A percentile compares a stretch with the other conserved stretches of the same genome.
Evolutionary conservation across 345 rosid species (phyloP).

Genomic region (Dimocarpus longan): DNA sequence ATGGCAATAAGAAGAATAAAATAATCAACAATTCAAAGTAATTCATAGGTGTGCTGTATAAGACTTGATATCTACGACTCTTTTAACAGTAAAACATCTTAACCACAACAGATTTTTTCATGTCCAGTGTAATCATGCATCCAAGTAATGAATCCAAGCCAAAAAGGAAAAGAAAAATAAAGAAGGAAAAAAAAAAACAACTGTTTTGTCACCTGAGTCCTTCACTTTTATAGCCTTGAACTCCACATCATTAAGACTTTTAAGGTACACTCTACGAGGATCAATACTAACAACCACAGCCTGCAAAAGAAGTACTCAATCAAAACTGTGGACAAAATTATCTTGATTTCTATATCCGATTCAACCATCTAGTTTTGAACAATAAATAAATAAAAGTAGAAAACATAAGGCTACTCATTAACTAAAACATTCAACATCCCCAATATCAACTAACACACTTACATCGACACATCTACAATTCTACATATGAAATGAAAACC

Average conservation of each 20-base stretch:
- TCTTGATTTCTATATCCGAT: background rate
- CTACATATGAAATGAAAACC: background rate
- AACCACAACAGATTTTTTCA: background rate
- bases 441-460: background rate
- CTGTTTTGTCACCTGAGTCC: conserved; percentile 57
- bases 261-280: conserved; percentile 85
- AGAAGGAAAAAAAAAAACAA: background rate
- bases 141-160: conserved; percentile 4
- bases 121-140: background rate
- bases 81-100: background rate
- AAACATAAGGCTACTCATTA: background rate
- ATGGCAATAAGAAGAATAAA: background rate
- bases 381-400: background rate
- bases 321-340: background rate
- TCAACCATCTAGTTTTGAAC: background rate
- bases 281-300: conserved; percentile 99
- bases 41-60: background rate
- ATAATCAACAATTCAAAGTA: background rate
- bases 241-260: conserved; percentile 68
- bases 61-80: background rate
- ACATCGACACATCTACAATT: background rate
- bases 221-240: conserved; percentile 65
- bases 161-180: no score
- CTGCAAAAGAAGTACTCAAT: conserved; percentile 43
- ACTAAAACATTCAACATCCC: background rate